Evolutionary conservation across 2,329 filamentous ascomycete genomes (phyloP).

Genomic region (Fusarium praegraminearum): DNA sequence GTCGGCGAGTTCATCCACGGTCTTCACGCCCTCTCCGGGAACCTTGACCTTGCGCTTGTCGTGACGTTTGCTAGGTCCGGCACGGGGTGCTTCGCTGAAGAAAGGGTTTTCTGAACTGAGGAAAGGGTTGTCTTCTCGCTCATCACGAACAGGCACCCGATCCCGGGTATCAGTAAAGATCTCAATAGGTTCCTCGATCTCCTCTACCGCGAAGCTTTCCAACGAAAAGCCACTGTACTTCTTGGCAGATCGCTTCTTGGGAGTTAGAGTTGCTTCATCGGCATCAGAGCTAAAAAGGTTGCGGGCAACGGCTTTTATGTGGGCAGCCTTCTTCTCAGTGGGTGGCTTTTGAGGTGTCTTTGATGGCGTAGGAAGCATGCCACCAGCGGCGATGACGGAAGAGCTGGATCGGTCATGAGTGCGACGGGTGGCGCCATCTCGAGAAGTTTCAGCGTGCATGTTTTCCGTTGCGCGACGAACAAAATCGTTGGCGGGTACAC

Average conservation of each 20-base stretch:
- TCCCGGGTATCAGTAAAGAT: slow-evolving; percentile 87
- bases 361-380: slow-evolving; percentile 80
- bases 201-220: slow-evolving; percentile 69
- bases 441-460: slow-evolving; percentile 59
- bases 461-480: slow-evolving; percentile 61
- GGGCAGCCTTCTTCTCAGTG: slow-evolving; percentile 62
- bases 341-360: slow-evolving; percentile 79
- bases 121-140: slow-evolving; percentile 79
- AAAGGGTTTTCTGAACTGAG: slow-evolving; percentile 78
- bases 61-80: slow-evolving; percentile 60
- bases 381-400: slow-evolving; percentile 53
- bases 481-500: slow-evolving; percentile 59
- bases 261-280: slow-evolving; percentile 69
- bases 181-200: slow-evolving; percentile 70
- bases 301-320: slow-evolving; percentile 67
- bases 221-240: slow-evolving; percentile 67
- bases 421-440: slow-evolving; percentile 58
- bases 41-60: slow-evolving; percentile 68
- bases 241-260: slow-evolving; percentile 68
- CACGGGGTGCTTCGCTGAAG: slow-evolving; percentile 60
- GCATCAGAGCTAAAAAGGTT: slow-evolving; percentile 72
- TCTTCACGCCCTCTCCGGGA: slow-evolving; percentile 67
- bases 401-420: slow-evolving; percentile 49
- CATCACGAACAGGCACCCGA: slow-evolving; percentile 75
- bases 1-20: slow-evolving; percentile 71